Base-by-base conservation (phyloP, 768 basidiomycete species). In the Calocybe gangraenosa region DNA sequence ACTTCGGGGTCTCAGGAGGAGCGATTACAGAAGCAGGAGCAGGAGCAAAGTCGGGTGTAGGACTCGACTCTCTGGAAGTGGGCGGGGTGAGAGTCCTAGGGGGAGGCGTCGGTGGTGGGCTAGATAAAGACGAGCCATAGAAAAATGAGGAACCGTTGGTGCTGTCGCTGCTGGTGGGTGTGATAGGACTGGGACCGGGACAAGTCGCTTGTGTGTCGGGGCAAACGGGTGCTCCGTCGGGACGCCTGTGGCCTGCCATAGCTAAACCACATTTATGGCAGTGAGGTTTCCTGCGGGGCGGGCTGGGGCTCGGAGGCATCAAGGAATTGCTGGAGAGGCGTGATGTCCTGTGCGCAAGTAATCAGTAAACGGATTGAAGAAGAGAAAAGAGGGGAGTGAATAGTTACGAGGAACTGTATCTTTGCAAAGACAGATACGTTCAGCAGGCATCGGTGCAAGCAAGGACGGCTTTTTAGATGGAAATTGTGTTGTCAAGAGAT, bases 191-290 rank as follows among this genome's bases (percentile, higher is more conserved):
- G 7, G 13, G 13, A n/a, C 14, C 7, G 34, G 7, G 17, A 18
- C 34, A 5, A n/a, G 34, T 14, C n/a, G 18, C 14, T 44, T 3
- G 13, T 37, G 30, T 41, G 15, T 17, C 49, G 18, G 66, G 66
- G 40, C 68, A 70, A 33, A 66, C 45, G 22, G 54, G 61, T 20
- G 43, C 35, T 25, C 66, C 65, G 37, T 55, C 23, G 3, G 51
- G 62, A 14, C 68, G 65, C 49, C 62, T 67, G 59, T 70, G 69
- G 9, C 69, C 69, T 2, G 58, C 63, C 69, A 70, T 70, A 34
- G 60, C 66, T 2, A 52, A 41, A 13, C 59, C 59, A 42, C 69
- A 70, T 7, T 18, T 35, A n/a, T 14, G 6, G 34, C 34, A 35
- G 34, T n/a, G 34, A 18, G 13, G 34, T 35, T 35, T 35, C 34